Conservation (phyloP, 2,329 filamentous ascomycete species). For the Ceratocystis smalleyi region DNA sequence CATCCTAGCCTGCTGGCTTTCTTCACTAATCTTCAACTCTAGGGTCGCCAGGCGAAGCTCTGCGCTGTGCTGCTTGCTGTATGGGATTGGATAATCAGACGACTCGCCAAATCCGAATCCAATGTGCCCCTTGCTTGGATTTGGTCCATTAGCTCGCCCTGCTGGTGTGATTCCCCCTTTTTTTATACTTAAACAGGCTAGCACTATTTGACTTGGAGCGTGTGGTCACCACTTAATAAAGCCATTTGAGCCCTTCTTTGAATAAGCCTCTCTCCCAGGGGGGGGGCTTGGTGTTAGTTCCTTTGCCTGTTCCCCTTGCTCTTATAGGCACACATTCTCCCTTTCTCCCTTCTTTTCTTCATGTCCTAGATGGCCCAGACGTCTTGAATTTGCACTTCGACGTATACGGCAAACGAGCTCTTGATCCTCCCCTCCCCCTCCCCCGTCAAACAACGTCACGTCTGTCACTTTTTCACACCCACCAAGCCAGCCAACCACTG, state of each 20-base stretch:
- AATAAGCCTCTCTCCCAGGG: background rate
- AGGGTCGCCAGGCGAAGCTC: background rate
- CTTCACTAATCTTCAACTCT: background rate
- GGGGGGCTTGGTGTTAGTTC: background rate
- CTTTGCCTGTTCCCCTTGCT: background rate
- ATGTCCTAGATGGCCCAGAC: background rate
- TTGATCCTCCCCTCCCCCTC: background rate
- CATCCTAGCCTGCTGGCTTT: background rate
- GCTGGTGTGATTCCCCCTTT: background rate
- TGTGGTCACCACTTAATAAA: background rate
- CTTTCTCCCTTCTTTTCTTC: background rate
- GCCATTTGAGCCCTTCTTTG: background rate
- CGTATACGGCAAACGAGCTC: conserved; percentile 4
- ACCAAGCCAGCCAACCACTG: background rate
- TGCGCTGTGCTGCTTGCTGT: background rate
- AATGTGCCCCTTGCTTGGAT: background rate
- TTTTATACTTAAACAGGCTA: background rate
- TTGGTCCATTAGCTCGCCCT: background rate
- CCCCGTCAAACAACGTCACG: background rate
- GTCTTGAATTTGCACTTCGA: background rate
- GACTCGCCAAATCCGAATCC: background rate
- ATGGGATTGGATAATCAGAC: background rate
- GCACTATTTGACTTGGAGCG: background rate
- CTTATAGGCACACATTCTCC: conserved; percentile 1
- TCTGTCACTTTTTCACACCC: background rate